These are phyloP conservation scores for Metschnikowia vanudenii DNA, from an alignment of 805 yeast species.

Conservation along the genomic window DNA sequence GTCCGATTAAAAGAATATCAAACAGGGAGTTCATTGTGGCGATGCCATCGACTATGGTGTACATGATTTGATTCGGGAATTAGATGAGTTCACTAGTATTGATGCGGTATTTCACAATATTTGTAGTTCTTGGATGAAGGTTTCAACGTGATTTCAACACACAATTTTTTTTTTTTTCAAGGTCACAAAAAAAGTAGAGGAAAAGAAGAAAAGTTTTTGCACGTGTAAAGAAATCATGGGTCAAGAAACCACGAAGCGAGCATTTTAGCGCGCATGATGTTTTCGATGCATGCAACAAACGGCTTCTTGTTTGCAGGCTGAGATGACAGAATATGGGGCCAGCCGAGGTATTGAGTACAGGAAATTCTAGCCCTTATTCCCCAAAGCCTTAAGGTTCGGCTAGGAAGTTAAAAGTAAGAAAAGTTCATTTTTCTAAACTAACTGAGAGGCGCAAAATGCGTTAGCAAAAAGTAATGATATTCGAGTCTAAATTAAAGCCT, in stretches of 20 bases:
- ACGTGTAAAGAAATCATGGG: background rate
- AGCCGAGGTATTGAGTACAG: background rate
- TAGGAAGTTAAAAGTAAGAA: too few species aligned
- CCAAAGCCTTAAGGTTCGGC: too few species aligned
- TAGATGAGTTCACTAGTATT: background rate
- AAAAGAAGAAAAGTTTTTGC: background rate
- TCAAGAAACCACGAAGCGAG: background rate
- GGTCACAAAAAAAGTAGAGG: background rate
- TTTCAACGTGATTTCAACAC: too few species aligned
- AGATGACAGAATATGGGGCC: background rate
- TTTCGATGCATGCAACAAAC: constrained; percentile 4
- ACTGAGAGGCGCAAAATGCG: too few species aligned
- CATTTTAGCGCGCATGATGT: background rate
- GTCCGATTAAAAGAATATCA: constrained; percentile 20
- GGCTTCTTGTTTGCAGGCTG: background rate
- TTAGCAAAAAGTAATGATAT: too few species aligned
- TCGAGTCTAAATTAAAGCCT: too few species aligned
- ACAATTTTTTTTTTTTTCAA: background rate
- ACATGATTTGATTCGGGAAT: background rate
- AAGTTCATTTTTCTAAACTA: too few species aligned
- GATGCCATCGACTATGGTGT: constrained; percentile 15
- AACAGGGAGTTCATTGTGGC: constrained; percentile 14
- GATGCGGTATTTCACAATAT: too few species aligned
- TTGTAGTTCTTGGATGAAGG: too few species aligned
- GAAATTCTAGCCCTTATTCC: background rate